Evolutionary conservation across 176 grass and related monocot genomes (phyloP), one percentile per base, ranked within the genome.

Genomic region (Pharus latifolius): DNA sequence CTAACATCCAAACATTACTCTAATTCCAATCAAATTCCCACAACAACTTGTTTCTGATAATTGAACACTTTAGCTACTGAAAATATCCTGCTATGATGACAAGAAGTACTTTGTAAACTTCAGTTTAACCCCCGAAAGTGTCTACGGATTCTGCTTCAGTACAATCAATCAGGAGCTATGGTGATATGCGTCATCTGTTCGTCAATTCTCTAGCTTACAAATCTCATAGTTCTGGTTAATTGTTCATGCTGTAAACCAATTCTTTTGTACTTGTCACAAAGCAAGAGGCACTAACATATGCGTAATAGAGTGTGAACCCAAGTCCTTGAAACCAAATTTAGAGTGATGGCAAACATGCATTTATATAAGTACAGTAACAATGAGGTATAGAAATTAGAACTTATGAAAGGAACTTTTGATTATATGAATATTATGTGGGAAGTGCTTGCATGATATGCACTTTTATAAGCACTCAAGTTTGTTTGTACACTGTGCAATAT

Each of bases 251-350:
- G 17, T 29, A 42, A 50, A 42, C 49, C 48, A 65, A 77, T 30
- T 5, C 56, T 20, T 64, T 30, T 38, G 35, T 5, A 59, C 57
- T 72, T 57, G 58, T 32, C 60, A 78, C 41, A 72, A 51, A 64
- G 67, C 67, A 85, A 32, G 22, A 67, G 16, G 10, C 20, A 34
- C 32, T 8, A 56, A 5, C 48, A 31, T n/a, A n/a, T 64, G 33
- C 15, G 78, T 8, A 74, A 69, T 75, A 79, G 73, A 63, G 42
- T 63, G 47, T 78, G 74, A 37, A 87, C 50, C 38, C 18, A 61
- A 51, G 31, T 58, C 74, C 80, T 75, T 62, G 41, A 51, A 45
- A 63, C 6, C 34, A 54, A 20, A 64, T 57, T 32, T 38, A 18
- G 31, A 25, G 51, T 67, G 52, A 67, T 6, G 43, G 7, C 68